A percentile compares a stretch with the other conserved stretches of the same genome.
These are phyloP conservation scores for Curvularia lunata DNA, from an alignment of 2,329 filamentous ascomycete species.

Conservation along the genomic window DNA sequence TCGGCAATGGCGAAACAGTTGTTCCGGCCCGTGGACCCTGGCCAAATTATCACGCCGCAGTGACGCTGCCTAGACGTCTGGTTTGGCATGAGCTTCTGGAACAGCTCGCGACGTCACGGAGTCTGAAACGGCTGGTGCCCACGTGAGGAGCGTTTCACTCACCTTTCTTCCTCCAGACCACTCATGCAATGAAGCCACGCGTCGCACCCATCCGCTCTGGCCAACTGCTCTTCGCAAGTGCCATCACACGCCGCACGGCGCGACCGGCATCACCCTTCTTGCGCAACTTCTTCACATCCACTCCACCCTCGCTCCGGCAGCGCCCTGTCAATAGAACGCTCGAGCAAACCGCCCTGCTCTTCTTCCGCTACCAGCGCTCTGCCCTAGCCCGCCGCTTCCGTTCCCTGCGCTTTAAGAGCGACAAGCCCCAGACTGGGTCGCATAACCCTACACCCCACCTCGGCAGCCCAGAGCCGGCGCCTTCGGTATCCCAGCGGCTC, in stretches of 20 bases:
- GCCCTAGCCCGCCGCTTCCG: slow-evolving; percentile 38
- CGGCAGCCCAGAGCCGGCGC: slow-evolving; percentile 50
- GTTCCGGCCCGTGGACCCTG: slow-evolving; percentile 16
- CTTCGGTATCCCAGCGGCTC: slow-evolving; percentile 71
- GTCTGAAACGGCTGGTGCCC: slow-evolving; percentile 15
- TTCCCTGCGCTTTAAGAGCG: slow-evolving; percentile 48
- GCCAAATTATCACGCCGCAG: slow-evolving; percentile 1
- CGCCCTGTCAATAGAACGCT: slow-evolving; percentile 16
- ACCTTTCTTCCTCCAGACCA: slow-evolving; percentile 2
- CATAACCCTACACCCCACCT: slow-evolving; percentile 50
- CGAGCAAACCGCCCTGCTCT: slow-evolving; percentile 23
- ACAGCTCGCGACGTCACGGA: slow-evolving; percentile 15
- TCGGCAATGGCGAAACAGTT: slow-evolving; percentile 2
- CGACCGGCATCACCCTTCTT: slow-evolving; percentile 24
- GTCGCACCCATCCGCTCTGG: slow-evolving; percentile 32
- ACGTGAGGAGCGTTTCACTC: slow-evolving; percentile 20
- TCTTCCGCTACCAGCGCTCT: slow-evolving; percentile 28
- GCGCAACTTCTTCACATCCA: slow-evolving; percentile 40
- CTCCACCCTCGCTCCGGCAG: slow-evolving; percentile 21
- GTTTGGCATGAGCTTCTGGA: slow-evolving; percentile 17
- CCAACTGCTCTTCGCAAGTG: slow-evolving; percentile 30
- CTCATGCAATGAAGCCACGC: slow-evolving; percentile 36
- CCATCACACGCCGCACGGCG: slow-evolving; percentile 19
- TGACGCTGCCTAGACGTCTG: slow-evolving; percentile 15
- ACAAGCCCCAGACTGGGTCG: slow-evolving; percentile 33